phyloP scores from a whole-genome alignment of 441 rosid species.

The Macaranga tanarius region DNA sequence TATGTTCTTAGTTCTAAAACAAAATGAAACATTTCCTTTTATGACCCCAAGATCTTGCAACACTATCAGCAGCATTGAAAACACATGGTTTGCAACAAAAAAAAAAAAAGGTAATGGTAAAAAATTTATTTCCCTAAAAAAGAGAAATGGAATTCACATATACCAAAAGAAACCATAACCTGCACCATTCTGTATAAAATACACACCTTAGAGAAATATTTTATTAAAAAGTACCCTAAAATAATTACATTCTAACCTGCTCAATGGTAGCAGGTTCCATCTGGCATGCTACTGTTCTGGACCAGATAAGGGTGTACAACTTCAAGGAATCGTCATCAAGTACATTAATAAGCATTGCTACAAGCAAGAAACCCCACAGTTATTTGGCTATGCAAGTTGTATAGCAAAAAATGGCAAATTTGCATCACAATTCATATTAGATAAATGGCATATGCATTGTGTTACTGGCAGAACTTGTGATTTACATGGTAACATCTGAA shows the following conservation, averaged over 20 bases:
- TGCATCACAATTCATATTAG: conserved; percentile 15
- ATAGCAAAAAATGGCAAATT: conserved; percentile 11
- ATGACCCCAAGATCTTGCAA: background rate
- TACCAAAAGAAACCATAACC: no score
- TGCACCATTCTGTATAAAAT: background rate
- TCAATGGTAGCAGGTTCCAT: conserved; percentile 76
- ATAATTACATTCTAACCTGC: conserved; percentile 53
- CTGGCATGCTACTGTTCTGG: conserved; percentile 89
- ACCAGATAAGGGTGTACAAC: conserved; percentile 91
- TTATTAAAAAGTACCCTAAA: background rate
- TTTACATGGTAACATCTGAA: conserved; percentile 80
- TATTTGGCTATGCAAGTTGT: conserved; percentile 16
- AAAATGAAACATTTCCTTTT: background rate
- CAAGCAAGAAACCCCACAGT: conserved; percentile 29
- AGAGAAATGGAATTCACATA: background rate
- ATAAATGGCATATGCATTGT: conserved; percentile 14
- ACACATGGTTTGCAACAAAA: background rate
- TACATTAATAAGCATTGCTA: conserved; percentile 65
- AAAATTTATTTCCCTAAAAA: background rate
- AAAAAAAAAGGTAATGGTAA: background rate
- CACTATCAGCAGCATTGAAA: background rate
- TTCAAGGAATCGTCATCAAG: conserved; percentile 91
- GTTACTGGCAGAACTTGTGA: conserved; percentile 22
- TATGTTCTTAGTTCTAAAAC: background rate
- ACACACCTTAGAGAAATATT: background rate